Evolutionary conservation across 768 basidiomycete genomes (phyloP).

Genomic region (Hydnomerulius pinastri): DNA sequence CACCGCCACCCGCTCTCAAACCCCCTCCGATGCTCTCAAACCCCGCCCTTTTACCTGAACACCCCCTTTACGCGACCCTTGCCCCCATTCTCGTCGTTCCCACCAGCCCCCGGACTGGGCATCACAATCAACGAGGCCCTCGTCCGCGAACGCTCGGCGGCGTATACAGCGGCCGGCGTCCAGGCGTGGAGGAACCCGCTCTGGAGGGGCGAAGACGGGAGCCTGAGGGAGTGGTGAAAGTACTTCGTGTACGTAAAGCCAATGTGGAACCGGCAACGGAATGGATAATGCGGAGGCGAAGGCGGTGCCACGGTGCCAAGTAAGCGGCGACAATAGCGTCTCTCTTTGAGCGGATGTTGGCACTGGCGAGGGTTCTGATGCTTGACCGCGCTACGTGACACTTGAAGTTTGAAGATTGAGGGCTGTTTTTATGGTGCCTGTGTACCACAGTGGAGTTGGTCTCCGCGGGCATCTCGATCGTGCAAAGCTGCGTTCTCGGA

Average conservation of each 20-base stretch:
- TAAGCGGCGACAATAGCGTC: too few species aligned
- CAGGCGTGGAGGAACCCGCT: conserved; percentile 37
- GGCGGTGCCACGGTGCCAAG: too few species aligned
- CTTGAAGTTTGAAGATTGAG: too few species aligned
- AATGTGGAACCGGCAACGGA: too few species aligned
- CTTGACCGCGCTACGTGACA: too few species aligned
- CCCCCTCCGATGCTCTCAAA: neutral
- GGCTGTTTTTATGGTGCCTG: too few species aligned
- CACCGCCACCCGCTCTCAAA: neutral
- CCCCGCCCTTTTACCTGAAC: neutral
- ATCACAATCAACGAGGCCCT: conserved; percentile 61
- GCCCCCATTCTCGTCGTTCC: conserved; percentile 7
- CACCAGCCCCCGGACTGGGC: conserved; percentile 56
- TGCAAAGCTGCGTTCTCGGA: too few species aligned
- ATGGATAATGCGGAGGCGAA: too few species aligned
- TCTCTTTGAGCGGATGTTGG: too few species aligned
- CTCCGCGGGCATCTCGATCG: too few species aligned
- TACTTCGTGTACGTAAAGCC: neutral
- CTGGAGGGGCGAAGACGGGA: conserved; percentile 57
- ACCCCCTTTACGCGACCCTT: neutral
- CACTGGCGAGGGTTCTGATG: too few species aligned
- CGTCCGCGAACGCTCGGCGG: conserved; percentile 37
- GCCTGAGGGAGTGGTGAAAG: conserved; percentile 53
- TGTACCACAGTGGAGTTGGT: too few species aligned
- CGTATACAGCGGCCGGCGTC: conserved; percentile 15